Conservation (phyloP, 2,329 filamentous ascomycete species). For the Sodiomyces alkalinus region DNA sequence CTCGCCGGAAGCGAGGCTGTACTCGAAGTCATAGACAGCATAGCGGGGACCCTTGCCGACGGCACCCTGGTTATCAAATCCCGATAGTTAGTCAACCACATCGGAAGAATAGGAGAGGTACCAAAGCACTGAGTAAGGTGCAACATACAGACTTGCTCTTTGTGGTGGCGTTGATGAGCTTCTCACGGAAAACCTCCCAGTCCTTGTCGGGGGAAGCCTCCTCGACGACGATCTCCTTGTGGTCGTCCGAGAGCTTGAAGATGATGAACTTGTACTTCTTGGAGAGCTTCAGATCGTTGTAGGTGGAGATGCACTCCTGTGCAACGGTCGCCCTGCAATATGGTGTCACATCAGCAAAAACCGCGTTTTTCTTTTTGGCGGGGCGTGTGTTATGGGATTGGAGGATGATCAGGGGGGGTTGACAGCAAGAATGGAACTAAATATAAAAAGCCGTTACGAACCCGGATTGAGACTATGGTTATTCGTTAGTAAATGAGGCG, state of each 20-base stretch:
- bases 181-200: slow-evolving; percentile 61
- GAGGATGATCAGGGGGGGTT: slow-evolving; percentile 3
- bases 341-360: slow-evolving; percentile 1
- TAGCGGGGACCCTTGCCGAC: slow-evolving; percentile 60
- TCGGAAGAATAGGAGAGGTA: too few species aligned
- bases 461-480: slow-evolving; percentile 50
- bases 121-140: too few species aligned
- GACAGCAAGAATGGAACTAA: slow-evolving; percentile 11
- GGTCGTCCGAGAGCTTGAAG: slow-evolving; percentile 75
- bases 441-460: slow-evolving; percentile 33
- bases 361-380: slow-evolving; percentile 1
- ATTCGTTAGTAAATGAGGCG: too few species aligned
- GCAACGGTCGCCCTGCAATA: slow-evolving; percentile 52
- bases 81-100: slow-evolving; percentile 4
- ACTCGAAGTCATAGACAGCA: slow-evolving; percentile 75
- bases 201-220: slow-evolving; percentile 51
- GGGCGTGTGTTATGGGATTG: neutral
- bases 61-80: slow-evolving; percentile 41
- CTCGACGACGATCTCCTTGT: slow-evolving; percentile 70
- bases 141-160: slow-evolving; percentile 51
- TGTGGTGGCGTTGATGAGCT: slow-evolving; percentile 57
- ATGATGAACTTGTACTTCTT: slow-evolving; percentile 78
- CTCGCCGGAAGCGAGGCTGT: slow-evolving; percentile 55
- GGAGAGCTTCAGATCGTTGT: slow-evolving; percentile 71
- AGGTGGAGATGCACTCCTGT: slow-evolving; percentile 54